phyloP scores from a whole-genome alignment of 371 early-diverging fungal species.

The Mucor irregularis region DNA sequence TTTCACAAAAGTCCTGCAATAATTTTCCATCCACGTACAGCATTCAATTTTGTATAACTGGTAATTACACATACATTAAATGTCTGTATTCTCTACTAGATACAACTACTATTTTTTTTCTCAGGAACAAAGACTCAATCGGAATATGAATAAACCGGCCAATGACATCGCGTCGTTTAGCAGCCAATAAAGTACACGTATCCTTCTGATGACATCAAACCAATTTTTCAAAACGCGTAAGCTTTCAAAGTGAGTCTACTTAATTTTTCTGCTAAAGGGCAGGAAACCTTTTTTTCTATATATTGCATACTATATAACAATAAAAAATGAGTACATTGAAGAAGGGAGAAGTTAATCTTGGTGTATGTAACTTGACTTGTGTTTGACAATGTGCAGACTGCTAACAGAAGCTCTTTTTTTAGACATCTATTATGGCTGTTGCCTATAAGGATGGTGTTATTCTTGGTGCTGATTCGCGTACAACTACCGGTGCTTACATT shows the following conservation, averaged over 20 bases:
- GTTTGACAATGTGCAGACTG: background rate
- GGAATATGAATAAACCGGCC: too few species aligned
- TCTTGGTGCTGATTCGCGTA: conserved; percentile 98
- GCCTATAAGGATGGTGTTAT: conserved; percentile 95
- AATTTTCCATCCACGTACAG: too few species aligned
- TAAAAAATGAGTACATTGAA: conserved; percentile 64
- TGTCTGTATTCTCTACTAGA: too few species aligned
- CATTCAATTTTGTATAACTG: too few species aligned
- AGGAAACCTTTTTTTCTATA: background rate
- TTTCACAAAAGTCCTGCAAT: too few species aligned
- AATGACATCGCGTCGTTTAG: too few species aligned
- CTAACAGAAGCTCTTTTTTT: conserved; percentile 6
- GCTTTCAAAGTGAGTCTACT: too few species aligned
- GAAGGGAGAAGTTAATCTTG: conserved; percentile 94
- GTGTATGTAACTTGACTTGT: conserved; percentile 61
- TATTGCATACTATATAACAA: background rate
- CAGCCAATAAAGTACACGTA: too few species aligned
- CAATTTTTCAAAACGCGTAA: background rate
- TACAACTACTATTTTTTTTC: too few species aligned
- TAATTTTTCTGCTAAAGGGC: background rate
- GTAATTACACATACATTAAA: too few species aligned
- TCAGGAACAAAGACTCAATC: too few species aligned
- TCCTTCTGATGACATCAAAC: too few species aligned
- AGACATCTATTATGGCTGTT: conserved; percentile 99
- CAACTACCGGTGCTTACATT: conserved; percentile 96